Base-by-base conservation (phyloP, 371 early-diverging fungal genomes). In the Mortierella sp. region DNA sequence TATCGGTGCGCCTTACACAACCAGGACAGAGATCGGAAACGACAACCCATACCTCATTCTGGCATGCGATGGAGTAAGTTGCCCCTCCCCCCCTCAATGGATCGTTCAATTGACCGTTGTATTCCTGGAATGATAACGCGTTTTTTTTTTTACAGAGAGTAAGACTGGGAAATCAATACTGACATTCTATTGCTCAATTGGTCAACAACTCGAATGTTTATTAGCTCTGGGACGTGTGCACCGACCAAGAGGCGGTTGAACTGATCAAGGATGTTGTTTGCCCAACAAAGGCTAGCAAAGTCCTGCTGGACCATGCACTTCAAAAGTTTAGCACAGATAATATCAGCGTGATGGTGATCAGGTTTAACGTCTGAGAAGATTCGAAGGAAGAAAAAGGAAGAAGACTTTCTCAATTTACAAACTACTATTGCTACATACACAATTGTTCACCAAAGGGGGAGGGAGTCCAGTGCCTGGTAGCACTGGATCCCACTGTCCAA, bases 221-320 rank as follows among this genome's bases (percentile, higher is more conserved):
- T n/a, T 71, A 93, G 91, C 79, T 98, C 39, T 98, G 99, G 99
- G 99, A 98, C 83, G 98, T 98, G n/a, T 96, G 96, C 80, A 85
- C 90, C 12, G 98, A 98, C 80, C 95, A 98, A 80, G 89, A 93
- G 61, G 98, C 98, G 5, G 90, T 95, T n/a, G 94, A 98, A 71
- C 80, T 96, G 60, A 83, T 96, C 59, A 83, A 86, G 74, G 89
- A 90, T 43, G 84, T 89, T 21, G 30, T 71, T 31, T 93, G 94
- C 78, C 93, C 97, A 31, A 90, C 91, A 58, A 84, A 82, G 50
- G 97, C 97, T 2, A 90, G 94, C 63, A 89, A 92, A 58, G 81
- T 85, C 39, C 84, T 98, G 46, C 79, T 97, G 64, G 90, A 95
- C 52, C 86, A 94, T 74, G 96, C 99, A 2, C 84, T 98, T 38